Evolutionary conservation across 75 land plant genomes (phyloP), one percentile per base, ranked within the genome.

Genomic region (Adiantum capillusveneris): DNA sequence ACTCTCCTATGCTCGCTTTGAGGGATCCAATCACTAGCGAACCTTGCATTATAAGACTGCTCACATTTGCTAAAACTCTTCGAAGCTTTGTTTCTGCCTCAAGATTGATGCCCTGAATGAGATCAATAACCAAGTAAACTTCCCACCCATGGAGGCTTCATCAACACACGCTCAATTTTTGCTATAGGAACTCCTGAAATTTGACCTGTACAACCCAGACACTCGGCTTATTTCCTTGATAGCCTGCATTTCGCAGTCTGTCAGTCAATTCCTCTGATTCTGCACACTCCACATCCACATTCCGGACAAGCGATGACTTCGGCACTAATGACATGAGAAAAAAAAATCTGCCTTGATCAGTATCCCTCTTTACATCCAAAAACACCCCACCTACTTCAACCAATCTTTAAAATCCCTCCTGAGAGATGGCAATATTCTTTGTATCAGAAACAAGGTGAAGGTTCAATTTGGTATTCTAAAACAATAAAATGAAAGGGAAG

Each of bases 191-290:
- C 22, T 17, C 14, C 3, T 6, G 17, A 46, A 6, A 46, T 46
- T 14, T 46, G 5, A 18, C 50, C 50, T 46, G 50, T 6, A 46
- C 5, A 21, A 21, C 13, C 50, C 50, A 46, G 6, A 46, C 17
- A 46, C 50, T 46, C 2, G 22, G 50, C 22, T 46, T 46, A 17
- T 46, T 21, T 46, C 50, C 50, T 46, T 46, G 50, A 46, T 18
- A 46, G 13, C 50, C 50, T 6, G 17, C 50, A 46, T 17, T 6
- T 14, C 17, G 18, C 17, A 46, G 14, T n/a, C 17, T 46, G 3
- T 46, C 50, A 46, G 22, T 46, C 50, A 3, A 46, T 46, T 14
- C 50, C 22, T n/a, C 22, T 46, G 50, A 46, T 46, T 17, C 50
- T 46, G 6, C 50, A 5, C 18, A 46, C 22, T 46, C 22, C 6